Percentiles rank a stretch among this genome's conserved stretches.
phyloP scores from a whole-genome alignment of 768 basidiomycete species.

The Chalciporus sphaerocephalus region DNA sequence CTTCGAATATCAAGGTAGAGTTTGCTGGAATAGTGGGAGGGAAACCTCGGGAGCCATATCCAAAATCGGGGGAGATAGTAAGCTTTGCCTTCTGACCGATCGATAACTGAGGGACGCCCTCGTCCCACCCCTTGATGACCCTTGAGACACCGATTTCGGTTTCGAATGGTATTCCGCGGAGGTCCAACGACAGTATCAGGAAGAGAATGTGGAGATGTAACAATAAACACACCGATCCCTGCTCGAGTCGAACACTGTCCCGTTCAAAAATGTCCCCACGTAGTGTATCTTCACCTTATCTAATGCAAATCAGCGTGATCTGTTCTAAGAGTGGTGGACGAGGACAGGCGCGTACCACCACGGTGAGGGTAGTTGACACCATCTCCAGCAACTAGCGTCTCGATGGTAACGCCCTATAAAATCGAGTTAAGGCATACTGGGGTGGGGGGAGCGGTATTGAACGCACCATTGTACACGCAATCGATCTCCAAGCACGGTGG shows the following conservation, averaged over 20 bases:
- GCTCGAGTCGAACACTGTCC: conserved; percentile 70
- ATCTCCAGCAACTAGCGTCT: conserved; percentile 58
- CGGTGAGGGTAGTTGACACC: conserved; percentile 57
- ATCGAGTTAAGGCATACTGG: conserved; percentile 1
- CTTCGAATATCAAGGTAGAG: conserved; percentile 73
- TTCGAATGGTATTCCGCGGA: conserved; percentile 55
- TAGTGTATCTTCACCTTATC: conserved; percentile 78
- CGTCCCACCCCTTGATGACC: conserved; percentile 90
- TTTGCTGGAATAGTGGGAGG: conserved; percentile 77
- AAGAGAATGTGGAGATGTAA: not conserved
- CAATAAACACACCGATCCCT: conserved; percentile 54
- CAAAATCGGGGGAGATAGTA: conserved; percentile 71
- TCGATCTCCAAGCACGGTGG: conserved; percentile 28
- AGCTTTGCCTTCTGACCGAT: conserved; percentile 69
- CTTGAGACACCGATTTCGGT: conserved; percentile 75
- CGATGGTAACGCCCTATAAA: conserved; percentile 65
- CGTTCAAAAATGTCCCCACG: conserved; percentile 63
- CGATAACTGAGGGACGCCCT: conserved; percentile 78
- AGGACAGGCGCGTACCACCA: conserved; percentile 55
- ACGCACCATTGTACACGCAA: conserved; percentile 31
- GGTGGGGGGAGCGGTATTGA: not conserved
- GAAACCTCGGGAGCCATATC: conserved; percentile 70
- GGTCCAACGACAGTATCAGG: conserved; percentile 8
- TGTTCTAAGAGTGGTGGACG: conserved; percentile 5
- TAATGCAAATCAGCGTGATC: conserved; percentile 32